Conservation (phyloP, 129 eudicot genomes). For the Saposhnikovia divaricata region DNA sequence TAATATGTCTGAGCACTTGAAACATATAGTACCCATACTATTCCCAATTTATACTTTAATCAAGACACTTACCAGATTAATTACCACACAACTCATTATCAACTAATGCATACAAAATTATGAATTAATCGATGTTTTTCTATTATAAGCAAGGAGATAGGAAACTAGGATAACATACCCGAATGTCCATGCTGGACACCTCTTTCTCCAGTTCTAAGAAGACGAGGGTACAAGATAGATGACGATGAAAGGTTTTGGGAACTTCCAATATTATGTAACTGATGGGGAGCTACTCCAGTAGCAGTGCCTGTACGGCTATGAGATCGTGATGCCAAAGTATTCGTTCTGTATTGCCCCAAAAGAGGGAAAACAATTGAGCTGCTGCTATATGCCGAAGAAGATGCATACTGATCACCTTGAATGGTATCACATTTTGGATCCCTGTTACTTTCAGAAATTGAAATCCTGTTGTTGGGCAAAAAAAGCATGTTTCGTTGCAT, state of each 20-base stretch:
- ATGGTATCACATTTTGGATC: conserved; percentile 2
- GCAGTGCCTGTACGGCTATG: conserved; percentile 17
- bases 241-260: conserved; percentile 17
- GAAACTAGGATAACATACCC: conserved; percentile 21
- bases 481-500: conserved; percentile 15
- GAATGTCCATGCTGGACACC: conserved; percentile 25
- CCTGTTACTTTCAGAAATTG: conserved; percentile 13
- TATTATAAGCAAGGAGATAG: background rate
- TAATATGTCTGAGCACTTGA: background rate
- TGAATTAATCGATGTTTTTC: background rate
- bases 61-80: background rate
- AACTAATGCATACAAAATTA: background rate
- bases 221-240: conserved; percentile 17
- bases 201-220: conserved; percentile 18
- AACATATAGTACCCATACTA: background rate
- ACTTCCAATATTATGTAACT: conserved; percentile 20
- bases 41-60: background rate
- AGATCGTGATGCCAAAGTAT: conserved; percentile 22
- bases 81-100: background rate
- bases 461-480: conserved; percentile 8
- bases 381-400: conserved; percentile 21
- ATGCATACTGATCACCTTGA: conserved; percentile 20
- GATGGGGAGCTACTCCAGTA: conserved; percentile 19
- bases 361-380: conserved; percentile 13
- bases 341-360: conserved; percentile 17